Base-by-base conservation (phyloP, 164 flowering plant species). In the Platanus orientalis region DNA sequence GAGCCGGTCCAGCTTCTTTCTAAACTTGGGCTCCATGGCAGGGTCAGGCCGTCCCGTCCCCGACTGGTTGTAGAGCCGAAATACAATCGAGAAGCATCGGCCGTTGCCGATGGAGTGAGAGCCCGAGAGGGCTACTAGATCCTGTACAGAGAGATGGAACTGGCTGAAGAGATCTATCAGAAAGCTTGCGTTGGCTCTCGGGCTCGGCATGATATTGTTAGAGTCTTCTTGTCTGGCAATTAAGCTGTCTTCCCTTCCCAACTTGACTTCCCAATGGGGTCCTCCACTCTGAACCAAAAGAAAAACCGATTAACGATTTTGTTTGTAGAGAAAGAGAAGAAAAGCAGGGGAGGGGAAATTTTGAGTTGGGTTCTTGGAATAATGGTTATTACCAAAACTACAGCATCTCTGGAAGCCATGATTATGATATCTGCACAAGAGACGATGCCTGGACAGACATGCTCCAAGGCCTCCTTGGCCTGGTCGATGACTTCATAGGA, bases 341-440 rank as follows among this genome's bases (percentile, higher is more conserved):
- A 42, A 39, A 24, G 1, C 3, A 12, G 4, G 16, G 49, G 19
- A 45, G 16, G 4, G 19, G n/a, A 23, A 30, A 21, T 1, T 7
- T 30, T 30, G 24, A 34, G 25, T 25, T 24, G 34, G 48, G 24
- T 59, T 66, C 5, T 21, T 24, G 2, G 9, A 5, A 4, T 21
- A 17, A 2, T 64, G 0, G 27, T 28, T 45, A 58, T 57, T 74
- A 93, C 98, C 94, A 94, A 78, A 3, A 68, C 79, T 51, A 88
- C 92, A 19, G 99, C 99, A 68, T 94, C 97, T 81, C 97, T 79
- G n/a, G 97, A 61, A 19, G 96, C 97, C 96, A 91, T 88, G 82
- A 91, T 73, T n/a, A 94, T 53, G 66, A 94, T 83, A 71, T 91
- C 99, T 0, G 99, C 99, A 64, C 99, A 94, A 34, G 99, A 91